Evolutionary conservation across 208 protist species (phyloP).

Genomic region (Leishmania guyanensis): DNA sequence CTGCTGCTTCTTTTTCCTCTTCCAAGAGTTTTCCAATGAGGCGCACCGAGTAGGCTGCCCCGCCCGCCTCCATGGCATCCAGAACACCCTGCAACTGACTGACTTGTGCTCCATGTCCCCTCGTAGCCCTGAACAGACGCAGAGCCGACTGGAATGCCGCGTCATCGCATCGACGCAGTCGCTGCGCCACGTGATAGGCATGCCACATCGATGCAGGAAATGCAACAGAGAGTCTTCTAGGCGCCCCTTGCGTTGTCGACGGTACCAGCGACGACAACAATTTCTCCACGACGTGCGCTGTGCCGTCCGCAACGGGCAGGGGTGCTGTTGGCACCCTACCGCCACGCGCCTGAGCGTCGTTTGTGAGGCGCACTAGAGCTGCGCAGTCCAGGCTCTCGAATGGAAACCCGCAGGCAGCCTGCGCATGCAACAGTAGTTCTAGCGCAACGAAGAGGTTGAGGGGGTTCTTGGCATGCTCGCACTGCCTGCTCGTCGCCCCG

Average conservation of each 20-base stretch:
- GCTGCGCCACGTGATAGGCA: conserved; percentile 7
- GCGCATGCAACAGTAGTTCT: neutral
- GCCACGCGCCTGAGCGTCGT: neutral
- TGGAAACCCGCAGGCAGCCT: neutral
- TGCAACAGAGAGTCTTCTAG: neutral
- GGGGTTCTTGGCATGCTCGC: neutral
- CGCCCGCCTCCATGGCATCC: conserved; percentile 3
- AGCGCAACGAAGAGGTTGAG: neutral
- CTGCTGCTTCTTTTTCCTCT: neutral
- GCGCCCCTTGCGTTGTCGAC: neutral
- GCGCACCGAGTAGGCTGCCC: conserved; percentile 1
- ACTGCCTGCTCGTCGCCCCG: neutral
- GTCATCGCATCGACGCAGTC: neutral
- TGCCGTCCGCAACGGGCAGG: neutral
- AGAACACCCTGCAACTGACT: conserved; percentile 1
- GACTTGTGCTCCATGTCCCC: neutral
- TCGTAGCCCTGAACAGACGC: neutral
- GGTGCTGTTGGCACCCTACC: neutral
- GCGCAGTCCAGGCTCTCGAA: neutral
- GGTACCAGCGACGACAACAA: neutral
- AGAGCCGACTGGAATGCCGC: conserved; percentile 2
- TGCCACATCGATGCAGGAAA: neutral
- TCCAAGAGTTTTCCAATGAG: conserved; percentile 5
- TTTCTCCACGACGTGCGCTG: neutral
- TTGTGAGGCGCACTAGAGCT: conserved; percentile 1